Conservation (phyloP, 805 yeast species). For the Candida sphagnicola region DNA sequence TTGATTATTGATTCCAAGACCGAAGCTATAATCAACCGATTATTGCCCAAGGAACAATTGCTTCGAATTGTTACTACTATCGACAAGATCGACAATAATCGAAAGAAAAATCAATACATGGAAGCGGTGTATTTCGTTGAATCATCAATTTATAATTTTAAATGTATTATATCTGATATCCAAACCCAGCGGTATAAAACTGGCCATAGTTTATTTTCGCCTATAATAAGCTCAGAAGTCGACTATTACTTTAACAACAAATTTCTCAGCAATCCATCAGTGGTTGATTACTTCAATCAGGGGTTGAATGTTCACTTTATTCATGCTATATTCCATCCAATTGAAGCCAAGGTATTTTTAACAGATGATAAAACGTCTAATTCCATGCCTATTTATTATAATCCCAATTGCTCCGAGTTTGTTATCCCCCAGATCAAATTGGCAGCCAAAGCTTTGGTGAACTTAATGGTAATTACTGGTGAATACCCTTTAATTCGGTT, state of each 20-base stretch:
- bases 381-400: constrained; percentile 72
- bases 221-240: constrained; percentile 36
- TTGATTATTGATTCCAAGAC: constrained; percentile 57
- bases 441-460: constrained; percentile 64
- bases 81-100: constrained; percentile 56
- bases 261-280: constrained; percentile 27
- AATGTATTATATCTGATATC: constrained; percentile 75
- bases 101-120: constrained; percentile 59
- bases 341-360: constrained; percentile 70
- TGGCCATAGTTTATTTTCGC: constrained; percentile 71
- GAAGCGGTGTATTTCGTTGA: constrained; percentile 81
- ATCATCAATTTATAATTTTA: constrained; percentile 62
- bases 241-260: constrained; percentile 23
- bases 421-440: constrained; percentile 54
- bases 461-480: constrained; percentile 72
- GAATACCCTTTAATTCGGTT: constrained; percentile 86
- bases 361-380: constrained; percentile 48
- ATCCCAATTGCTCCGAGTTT: constrained; percentile 55
- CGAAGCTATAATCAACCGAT: constrained; percentile 42
- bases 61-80: constrained; percentile 58
- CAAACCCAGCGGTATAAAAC: constrained; percentile 68
- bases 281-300: constrained; percentile 25
- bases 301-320: constrained; percentile 25
- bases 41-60: constrained; percentile 47
- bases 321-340: constrained; percentile 49